phyloP scores from a whole-genome alignment of 2,329 filamentous ascomycete genomes.

The Apiospora hydei region DNA sequence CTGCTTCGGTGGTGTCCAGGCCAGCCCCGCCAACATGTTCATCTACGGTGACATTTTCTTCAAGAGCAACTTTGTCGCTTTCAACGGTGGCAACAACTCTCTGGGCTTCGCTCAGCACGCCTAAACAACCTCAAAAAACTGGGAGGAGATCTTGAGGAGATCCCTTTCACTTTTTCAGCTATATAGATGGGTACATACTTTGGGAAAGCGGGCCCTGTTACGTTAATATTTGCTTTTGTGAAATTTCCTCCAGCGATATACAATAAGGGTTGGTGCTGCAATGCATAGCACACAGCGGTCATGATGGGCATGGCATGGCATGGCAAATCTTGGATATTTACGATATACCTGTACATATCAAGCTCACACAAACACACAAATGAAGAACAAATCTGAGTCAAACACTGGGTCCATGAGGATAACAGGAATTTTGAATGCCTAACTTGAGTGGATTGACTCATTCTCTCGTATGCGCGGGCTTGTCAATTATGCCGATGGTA shows the following conservation, averaged over 20 bases:
- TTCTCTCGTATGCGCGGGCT: background rate
- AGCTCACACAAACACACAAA: background rate
- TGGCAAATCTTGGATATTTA: background rate
- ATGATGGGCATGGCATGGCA: constrained; percentile 7
- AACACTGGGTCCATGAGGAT: background rate
- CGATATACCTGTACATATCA: constrained; percentile 1
- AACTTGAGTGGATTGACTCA: no score
- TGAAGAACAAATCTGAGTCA: constrained; percentile 2
- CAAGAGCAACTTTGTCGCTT: constrained; percentile 66
- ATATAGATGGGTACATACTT: background rate
- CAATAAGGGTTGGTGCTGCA: background rate
- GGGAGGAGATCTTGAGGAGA: background rate
- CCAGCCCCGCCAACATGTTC: constrained; percentile 61
- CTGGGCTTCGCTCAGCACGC: constrained; percentile 53
- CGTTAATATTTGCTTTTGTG: constrained; percentile 10
- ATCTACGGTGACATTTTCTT: constrained; percentile 71
- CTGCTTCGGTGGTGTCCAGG: constrained; percentile 75
- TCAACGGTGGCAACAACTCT: constrained; percentile 62
- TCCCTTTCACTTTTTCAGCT: background rate
- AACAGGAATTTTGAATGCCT: no score
- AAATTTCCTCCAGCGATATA: background rate
- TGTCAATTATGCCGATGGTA: background rate
- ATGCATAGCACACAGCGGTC: background rate
- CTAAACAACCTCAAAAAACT: background rate
- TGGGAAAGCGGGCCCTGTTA: background rate